phyloP scores from a whole-genome alignment of 2,329 filamentous ascomycete genomes.

The Drechslerella dactyloides region DNA sequence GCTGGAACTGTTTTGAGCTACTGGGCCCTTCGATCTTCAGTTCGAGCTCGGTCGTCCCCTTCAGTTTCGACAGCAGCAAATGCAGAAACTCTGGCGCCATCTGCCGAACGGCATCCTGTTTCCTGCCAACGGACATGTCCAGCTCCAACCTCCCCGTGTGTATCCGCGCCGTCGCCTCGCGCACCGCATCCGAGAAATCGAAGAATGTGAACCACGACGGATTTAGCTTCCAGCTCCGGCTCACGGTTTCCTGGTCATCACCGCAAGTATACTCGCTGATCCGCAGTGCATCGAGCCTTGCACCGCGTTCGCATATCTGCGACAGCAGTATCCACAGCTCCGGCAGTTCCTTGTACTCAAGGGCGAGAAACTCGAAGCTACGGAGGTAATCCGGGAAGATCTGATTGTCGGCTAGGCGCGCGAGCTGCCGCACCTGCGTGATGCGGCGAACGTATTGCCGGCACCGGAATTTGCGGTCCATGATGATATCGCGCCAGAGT shows the following conservation, averaged over 20 bases:
- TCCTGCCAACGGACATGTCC: neutral
- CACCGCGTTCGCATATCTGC: neutral
- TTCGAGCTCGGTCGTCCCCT: neutral
- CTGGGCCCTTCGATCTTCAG: neutral
- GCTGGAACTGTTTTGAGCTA: neutral
- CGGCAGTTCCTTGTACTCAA: neutral
- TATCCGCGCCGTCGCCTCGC: neutral
- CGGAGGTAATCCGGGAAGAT: neutral
- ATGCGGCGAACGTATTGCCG: neutral
- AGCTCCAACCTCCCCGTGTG: neutral
- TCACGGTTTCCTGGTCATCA: neutral
- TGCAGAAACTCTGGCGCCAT: neutral
- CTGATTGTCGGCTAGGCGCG: neutral
- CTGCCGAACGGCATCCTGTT: neutral
- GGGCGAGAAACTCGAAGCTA: neutral
- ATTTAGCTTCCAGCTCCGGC: neutral
- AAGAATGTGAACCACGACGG: slow-evolving; percentile 2
- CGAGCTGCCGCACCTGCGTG: neutral
- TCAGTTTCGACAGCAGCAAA: neutral
- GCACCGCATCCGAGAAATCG: neutral
- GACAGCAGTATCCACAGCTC: neutral
- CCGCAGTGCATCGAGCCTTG: neutral
- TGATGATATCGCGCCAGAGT: neutral
- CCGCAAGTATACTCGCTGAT: neutral
- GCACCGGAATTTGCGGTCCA: neutral